Evolutionary conservation across 352 stramenopile genomes (phyloP).

Genomic region (Peronosclerospora sorghi): DNA sequence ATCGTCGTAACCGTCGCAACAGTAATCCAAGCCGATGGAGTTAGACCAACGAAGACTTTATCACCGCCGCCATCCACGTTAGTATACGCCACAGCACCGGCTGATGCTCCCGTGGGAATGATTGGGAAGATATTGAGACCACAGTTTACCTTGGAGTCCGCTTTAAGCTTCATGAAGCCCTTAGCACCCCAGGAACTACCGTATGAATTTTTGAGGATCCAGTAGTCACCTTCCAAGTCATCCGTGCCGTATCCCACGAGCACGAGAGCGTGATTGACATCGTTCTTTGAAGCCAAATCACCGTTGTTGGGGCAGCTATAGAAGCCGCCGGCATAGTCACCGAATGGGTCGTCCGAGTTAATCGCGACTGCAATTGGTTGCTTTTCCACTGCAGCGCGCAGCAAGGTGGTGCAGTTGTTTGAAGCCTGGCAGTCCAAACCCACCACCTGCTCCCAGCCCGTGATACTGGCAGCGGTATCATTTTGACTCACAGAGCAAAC

Average conservation of each 20-base stretch:
- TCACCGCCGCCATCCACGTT: constrained; percentile 55
- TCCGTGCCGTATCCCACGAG: constrained; percentile 70
- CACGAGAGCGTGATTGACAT: constrained; percentile 67
- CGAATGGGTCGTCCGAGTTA: constrained; percentile 62
- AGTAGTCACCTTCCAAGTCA: constrained; percentile 46
- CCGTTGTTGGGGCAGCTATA: constrained; percentile 65
- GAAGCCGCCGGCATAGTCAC: constrained; percentile 53
- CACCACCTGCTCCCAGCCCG: constrained; percentile 54
- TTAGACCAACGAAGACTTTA: constrained; percentile 49
- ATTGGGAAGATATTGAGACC: constrained; percentile 74
- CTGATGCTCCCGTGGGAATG: constrained; percentile 43
- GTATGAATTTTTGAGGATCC: constrained; percentile 81
- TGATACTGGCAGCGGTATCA: constrained; percentile 60
- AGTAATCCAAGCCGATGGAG: constrained; percentile 41
- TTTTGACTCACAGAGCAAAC: constrained; percentile 26
- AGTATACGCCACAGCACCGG: constrained; percentile 22
- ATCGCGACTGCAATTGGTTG: constrained; percentile 70
- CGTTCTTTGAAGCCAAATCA: constrained; percentile 43
- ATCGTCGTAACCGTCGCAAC: constrained; percentile 38
- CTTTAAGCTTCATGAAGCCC: constrained; percentile 56
- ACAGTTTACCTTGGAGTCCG: constrained; percentile 65
- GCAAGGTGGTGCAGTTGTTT: constrained; percentile 36
- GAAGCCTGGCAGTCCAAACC: constrained; percentile 42
- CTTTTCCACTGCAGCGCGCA: constrained; percentile 39
- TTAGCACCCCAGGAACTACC: constrained; percentile 49